Conservation (phyloP, 176 grass and related monocot genomes). For the Eragrostis nindensis region DNA sequence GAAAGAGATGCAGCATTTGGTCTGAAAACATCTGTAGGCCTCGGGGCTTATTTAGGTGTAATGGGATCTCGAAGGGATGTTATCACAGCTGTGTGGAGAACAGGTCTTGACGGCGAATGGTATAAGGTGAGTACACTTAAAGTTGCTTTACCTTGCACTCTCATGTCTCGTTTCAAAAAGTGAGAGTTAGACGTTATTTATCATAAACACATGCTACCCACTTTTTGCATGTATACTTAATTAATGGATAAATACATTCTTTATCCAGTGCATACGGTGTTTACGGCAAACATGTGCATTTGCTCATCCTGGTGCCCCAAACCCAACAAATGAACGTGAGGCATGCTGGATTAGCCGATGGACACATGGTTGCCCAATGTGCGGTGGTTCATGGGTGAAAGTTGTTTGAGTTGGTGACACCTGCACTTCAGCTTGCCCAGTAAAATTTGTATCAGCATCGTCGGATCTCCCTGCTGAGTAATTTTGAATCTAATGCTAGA, state of each 20-base stretch:
- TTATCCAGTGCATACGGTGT: conserved; percentile 86
- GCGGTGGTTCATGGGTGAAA: conserved; percentile 93
- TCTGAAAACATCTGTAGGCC: conserved; percentile 93
- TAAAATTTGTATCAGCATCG: neutral
- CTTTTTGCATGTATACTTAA: neutral
- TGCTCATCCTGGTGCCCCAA: conserved; percentile 56
- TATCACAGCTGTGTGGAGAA: conserved; percentile 92
- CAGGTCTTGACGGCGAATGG: conserved; percentile 91
- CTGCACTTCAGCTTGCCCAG: neutral
- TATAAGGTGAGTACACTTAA: conserved; percentile 73
- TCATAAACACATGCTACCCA: neutral
- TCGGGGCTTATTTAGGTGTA: conserved; percentile 94
- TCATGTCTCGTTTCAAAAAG: neutral
- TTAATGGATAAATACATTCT: neutral
- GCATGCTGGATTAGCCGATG: conserved; percentile 96
- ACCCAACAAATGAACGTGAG: conserved; percentile 68
- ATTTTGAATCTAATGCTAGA: conserved; percentile 16
- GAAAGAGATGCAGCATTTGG: conserved; percentile 99
- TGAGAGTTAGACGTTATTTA: neutral
- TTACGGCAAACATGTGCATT: conserved; percentile 96
- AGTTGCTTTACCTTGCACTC: conserved; percentile 14
- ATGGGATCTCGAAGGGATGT: conserved; percentile 99
- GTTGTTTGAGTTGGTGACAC: conserved; percentile 61
- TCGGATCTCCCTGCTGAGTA: neutral
- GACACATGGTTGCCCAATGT: conserved; percentile 91